Base-by-base conservation (phyloP, 495 filamentous ascomycete genomes). In the Aspergillus saccharolyticus region DNA sequence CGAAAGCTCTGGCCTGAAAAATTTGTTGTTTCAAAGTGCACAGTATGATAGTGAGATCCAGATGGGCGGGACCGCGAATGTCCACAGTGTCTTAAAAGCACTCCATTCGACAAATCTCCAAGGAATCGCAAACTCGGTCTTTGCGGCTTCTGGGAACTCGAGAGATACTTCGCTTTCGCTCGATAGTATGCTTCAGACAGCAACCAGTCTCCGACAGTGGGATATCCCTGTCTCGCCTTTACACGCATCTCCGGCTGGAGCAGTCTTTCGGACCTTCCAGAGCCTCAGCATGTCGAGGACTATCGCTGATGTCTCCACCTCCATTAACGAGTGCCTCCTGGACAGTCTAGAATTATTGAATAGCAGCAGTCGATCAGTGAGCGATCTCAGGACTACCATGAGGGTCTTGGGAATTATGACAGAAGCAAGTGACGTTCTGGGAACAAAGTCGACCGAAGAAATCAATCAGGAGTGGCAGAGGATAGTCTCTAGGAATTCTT, bases 151-250 rank as follows among this genome's bases (percentile, higher is more conserved):
- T 16, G 58, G 64, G 1, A 63, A 43, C 47, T 51, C 64, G 19
- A 72, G 68, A 15, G 68, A 72, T 19, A 61, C 62, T 19, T 60
- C 69, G 39, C 48, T 59, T n/a, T 80, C 83, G 8, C 73, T 84
- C 16, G 85, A 89, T 43, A 85, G 80, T 55, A 87, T 89, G 59
- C 85, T 95, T 54, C 81, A 83, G 48, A 88, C 89, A n/a, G 93
- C 94, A 15, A 82, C 87, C 50, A 90, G 88, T 63, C 75, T 98
- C 48, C 91, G 92, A 62, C 87, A 94, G 64, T 98, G 94, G 94
- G 92, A 96, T 70, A 76, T 97, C 53, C 87, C 88, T 52, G 85
- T 86, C 8, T 89, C 90, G 9, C 72, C 78, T 5, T 72, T 80
- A 19, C 80, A 78, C 44, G 70, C 74, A 20, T 86, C 82, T 39